Base-by-base conservation (phyloP, 1,139 yeast genomes). In the Trichomonascaceae sp. region DNA sequence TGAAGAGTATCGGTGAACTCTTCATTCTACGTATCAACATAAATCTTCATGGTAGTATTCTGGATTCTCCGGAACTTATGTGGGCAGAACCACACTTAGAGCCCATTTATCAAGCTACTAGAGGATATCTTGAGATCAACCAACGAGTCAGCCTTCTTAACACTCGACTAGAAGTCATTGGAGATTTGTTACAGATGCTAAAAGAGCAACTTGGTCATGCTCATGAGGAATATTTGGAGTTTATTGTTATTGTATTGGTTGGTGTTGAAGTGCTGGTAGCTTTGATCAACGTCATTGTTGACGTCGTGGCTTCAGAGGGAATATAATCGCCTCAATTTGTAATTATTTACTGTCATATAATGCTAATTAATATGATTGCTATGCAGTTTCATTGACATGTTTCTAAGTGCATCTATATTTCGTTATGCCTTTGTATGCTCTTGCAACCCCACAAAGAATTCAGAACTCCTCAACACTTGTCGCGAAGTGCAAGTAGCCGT, bases 71-170 rank as follows among this genome's bases (percentile, higher is more conserved):
- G 0, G 98, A 93, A 68, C 80, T 93, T 56, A 90, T 93, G 96
- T 93, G 99, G 99, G 84, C 96, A 0, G 98, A 93, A 66, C 99
- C 99, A 1, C 96, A 91, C 65, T 75, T 93, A 57, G 98, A 93
- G 68, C 99, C 99, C 1, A 90, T 91, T 54, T 93, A 93, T 70
- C 97, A 90, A 69, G 97, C 98, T 0, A 88, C 96, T 1, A 81
- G 98, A 66, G 96, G 97, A 0, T 93, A 93, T 68, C 73, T 91
- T 60, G 98, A 91, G 66, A 91, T 93, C 61, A 90, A 90, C 68
- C 98, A 91, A 71, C 76, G 99, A 52, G 98, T 90, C 1, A 86
- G 89, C 44, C 73, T 93, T 53, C 74, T 93, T 56, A 93, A 93
- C 66, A 97, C 95, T 66, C 78, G 99, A 58, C 74, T 93, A 47